Base-by-base conservation (phyloP, 768 basidiomycete genomes). In the Amanita rubescens region DNA sequence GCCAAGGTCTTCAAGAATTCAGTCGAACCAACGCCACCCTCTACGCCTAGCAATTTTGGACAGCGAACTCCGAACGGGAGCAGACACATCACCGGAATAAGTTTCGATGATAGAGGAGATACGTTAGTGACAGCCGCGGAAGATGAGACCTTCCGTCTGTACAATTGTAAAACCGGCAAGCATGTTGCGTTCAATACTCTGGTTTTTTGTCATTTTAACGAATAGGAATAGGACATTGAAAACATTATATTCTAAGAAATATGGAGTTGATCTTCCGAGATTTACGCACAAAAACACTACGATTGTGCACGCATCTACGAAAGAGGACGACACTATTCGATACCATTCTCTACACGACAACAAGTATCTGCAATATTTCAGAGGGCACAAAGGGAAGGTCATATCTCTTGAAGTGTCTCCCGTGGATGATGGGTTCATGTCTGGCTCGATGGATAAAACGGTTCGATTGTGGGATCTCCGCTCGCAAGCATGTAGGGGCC, bases 311-410 rank as follows among this genome's bases (percentile, higher is more conserved):
- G 89, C 94, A 7, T 94, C 91, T 4, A 97, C 94, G 15, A 97
- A 95, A 66, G 90, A 89, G 67, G 90, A 97, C 67, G 91, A 97
- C 65, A 93, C 89, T 0, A 81, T 98, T 59, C 83, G 96, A 42
- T 97, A 97, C 67, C 91, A 95, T 62, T 94, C 91, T 1, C 67
- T 95, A 47, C 93, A 97, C 68, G 93, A 95, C 77, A 97, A 96
- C 77, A 92, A 88, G 65, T 99, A 94, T 67, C 71, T 98, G 30
- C 83, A 87, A 58, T 99, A 99, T 71, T 98, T 96, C 76, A 87
- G 83, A 62, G 96, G 96, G 0, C 96, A 99, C 72, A 93, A 84
- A 59, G 87, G 78, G 33, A 79, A 85, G 54, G 96, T 99, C 2
- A 78, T 89, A 32, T 95, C 94, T 0, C 73, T 99, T 10, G 88